Evolutionary conservation across 1,284 basidiomycete species (phyloP).

Genomic region (Singerocomus inundabilis): DNA sequence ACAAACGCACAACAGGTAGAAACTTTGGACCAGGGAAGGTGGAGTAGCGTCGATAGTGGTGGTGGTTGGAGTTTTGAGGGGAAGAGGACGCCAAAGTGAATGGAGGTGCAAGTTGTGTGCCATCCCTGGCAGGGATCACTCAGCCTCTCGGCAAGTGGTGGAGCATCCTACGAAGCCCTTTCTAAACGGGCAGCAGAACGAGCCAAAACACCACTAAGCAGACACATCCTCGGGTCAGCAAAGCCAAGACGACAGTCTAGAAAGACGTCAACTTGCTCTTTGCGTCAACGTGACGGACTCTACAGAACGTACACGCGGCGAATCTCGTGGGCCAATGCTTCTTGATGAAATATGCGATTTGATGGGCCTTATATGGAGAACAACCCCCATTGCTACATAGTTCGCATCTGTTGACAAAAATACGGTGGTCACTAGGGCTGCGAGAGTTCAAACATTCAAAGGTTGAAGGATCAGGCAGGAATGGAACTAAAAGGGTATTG

Average conservation of each 20-base stretch:
- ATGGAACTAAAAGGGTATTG: no score
- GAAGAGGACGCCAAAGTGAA: neutral
- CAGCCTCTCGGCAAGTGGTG: neutral
- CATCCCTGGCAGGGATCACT: neutral
- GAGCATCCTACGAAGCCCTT: slow-evolving; percentile 3
- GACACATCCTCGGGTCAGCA: slow-evolving; percentile 10
- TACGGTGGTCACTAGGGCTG: no score
- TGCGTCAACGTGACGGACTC: slow-evolving; percentile 25
- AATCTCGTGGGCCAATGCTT: no score
- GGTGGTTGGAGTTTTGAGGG: neutral
- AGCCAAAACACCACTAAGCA: slow-evolving; percentile 15
- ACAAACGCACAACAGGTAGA: slow-evolving; percentile 14
- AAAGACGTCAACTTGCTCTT: slow-evolving; percentile 20
- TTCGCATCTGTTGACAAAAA: no score
- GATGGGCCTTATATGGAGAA: slow-evolving; percentile 27
- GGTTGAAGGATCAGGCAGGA: no score
- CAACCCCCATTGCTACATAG: slow-evolving; percentile 20
- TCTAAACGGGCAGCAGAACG: slow-evolving; percentile 8
- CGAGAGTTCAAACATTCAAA: no score
- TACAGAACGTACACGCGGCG: slow-evolving; percentile 7
- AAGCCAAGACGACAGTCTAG: neutral
- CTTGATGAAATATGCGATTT: slow-evolving; percentile 8
- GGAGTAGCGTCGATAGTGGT: neutral
- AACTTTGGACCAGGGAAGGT: neutral
- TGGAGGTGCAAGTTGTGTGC: neutral